Percentiles rank a stretch among this genome's conserved stretches.
Evolutionary conservation across 805 yeast species (phyloP).

Genomic region (Nakazawaea wickerhamii): DNA sequence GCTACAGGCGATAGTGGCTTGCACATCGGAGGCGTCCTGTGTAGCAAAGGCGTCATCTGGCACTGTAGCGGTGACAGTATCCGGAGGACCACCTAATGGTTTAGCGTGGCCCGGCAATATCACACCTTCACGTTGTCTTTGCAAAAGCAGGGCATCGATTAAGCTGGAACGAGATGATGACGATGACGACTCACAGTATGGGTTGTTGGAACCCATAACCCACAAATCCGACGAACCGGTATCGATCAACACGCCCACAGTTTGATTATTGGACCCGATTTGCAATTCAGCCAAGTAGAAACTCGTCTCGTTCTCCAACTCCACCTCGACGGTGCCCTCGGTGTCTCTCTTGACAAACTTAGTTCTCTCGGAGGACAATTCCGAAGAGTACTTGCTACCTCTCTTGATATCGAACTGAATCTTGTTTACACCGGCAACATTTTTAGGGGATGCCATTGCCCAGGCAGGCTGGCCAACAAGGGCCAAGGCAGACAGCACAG

Average conservation of each 20-base stretch:
- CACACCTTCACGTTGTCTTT: not conserved
- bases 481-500: not conserved
- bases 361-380: not conserved
- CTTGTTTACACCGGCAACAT: slow-evolving; percentile 4
- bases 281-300: slow-evolving; percentile 40
- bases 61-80: slow-evolving; percentile 2
- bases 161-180: not conserved
- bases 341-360: slow-evolving; percentile 2
- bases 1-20: slow-evolving; percentile 33
- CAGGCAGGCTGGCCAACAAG: too few species aligned
- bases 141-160: not conserved
- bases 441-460: not conserved
- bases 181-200: slow-evolving; percentile 22
- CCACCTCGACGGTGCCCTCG: slow-evolving; percentile 25
- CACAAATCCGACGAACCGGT: slow-evolving; percentile 76
- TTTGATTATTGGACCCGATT: slow-evolving; percentile 55
- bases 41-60: not conserved
- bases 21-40: slow-evolving; percentile 1
- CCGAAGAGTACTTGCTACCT: not conserved
- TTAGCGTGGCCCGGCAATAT: not conserved
- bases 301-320: slow-evolving; percentile 31
- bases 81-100: slow-evolving; percentile 2
- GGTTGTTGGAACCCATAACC: slow-evolving; percentile 34
- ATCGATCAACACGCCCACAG: slow-evolving; percentile 56
- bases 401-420: slow-evolving; percentile 3